Evolutionary conservation across 805 yeast species (phyloP).

Genomic region (Wickerhamomyces strasburgensis): DNA sequence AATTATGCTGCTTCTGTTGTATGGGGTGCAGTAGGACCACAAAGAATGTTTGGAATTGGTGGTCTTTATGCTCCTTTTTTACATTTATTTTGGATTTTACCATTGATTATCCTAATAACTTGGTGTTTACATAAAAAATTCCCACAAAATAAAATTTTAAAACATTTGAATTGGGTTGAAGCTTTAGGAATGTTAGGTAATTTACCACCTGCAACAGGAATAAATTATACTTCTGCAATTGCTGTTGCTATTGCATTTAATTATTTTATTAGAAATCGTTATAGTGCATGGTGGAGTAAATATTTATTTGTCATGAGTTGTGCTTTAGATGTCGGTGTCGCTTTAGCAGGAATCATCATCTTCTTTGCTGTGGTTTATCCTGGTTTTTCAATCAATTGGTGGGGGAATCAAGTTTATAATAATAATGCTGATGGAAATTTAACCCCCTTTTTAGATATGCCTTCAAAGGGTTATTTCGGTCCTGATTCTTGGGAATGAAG

Average conservation of each 20-base stretch:
- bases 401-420: slow-evolving; percentile 54
- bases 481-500: slow-evolving; percentile 15
- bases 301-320: slow-evolving; percentile 65
- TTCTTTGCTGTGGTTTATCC: slow-evolving; percentile 42
- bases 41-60: slow-evolving; percentile 44
- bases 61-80: slow-evolving; percentile 47
- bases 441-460: slow-evolving; percentile 4
- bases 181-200: slow-evolving; percentile 48
- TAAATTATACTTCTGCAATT: slow-evolving; percentile 35
- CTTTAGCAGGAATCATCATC: slow-evolving; percentile 54
- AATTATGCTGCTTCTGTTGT: slow-evolving; percentile 53
- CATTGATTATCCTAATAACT: slow-evolving; percentile 37
- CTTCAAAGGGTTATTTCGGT: slow-evolving; percentile 28
- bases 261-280: slow-evolving; percentile 49
- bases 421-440: slow-evolving; percentile 30
- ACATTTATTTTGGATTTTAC: slow-evolving; percentile 59
- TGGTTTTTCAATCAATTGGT: slow-evolving; percentile 45
- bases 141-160: slow-evolving; percentile 34
- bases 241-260: slow-evolving; percentile 50
- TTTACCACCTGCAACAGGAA: slow-evolving; percentile 68
- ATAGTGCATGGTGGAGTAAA: slow-evolving; percentile 71
- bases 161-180: slow-evolving; percentile 58
- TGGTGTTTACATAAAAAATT: slow-evolving; percentile 33
- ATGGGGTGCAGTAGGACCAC: slow-evolving; percentile 52
- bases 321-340: slow-evolving; percentile 63